phyloP scores from a whole-genome alignment of 176 grass and related monocot species.

The Oryza glaberrima region DNA sequence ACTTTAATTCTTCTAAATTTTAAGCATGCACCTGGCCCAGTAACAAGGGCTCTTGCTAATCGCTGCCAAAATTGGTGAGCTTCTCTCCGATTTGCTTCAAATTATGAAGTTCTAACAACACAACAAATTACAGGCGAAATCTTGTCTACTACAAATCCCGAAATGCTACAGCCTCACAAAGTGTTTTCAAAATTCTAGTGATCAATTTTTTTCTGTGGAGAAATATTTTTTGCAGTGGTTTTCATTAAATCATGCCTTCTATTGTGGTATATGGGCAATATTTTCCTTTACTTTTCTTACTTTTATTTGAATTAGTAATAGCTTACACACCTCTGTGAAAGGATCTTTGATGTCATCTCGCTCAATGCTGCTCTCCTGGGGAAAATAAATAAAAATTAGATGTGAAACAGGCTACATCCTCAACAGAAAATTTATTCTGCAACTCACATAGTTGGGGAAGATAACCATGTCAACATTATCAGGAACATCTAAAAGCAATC shows the following conservation, averaged over 20 bases:
- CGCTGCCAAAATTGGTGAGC: not conserved
- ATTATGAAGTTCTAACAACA: not conserved
- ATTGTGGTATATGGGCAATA: not conserved
- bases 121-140: not conserved
- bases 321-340: slow-evolving; percentile 84
- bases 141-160: not conserved
- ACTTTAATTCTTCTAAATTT: not conserved
- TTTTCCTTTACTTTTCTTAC: not conserved
- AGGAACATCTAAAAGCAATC: slow-evolving; percentile 93
- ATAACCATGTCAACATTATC: slow-evolving; percentile 99
- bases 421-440: slow-evolving; percentile 13
- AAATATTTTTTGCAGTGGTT: not conserved
- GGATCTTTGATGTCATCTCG: slow-evolving; percentile 97
- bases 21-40: not conserved
- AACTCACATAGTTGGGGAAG: slow-evolving; percentile 98
- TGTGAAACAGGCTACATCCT: slow-evolving; percentile 38
- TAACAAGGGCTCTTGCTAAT: not conserved
- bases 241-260: not conserved
- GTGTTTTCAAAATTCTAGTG: not conserved
- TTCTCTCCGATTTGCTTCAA: not conserved
- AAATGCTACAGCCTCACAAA: not conserved
- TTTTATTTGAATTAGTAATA: slow-evolving; percentile 14
- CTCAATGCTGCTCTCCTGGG: slow-evolving; percentile 95
- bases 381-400: slow-evolving; percentile 38
- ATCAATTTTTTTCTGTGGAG: not conserved